phyloP scores from a whole-genome alignment of 2,329 filamentous ascomycete genomes.

The Fusarium begoniae region DNA sequence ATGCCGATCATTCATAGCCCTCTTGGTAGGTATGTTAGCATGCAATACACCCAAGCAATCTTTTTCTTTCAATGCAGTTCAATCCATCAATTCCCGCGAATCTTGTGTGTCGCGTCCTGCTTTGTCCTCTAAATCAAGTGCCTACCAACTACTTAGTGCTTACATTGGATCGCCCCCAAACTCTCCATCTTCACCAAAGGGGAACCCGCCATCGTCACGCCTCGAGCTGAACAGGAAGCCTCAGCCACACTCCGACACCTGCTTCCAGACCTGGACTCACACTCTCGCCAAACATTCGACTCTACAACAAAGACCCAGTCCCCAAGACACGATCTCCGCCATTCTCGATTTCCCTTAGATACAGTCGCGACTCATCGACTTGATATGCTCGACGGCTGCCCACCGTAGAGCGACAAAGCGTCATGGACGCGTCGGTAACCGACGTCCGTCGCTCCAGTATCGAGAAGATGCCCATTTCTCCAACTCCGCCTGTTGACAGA shows the following conservation, averaged over 20 bases:
- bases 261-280: not conserved
- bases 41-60: not conserved
- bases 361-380: constrained; percentile 1
- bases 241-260: constrained; percentile 24
- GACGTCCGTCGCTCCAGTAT: constrained; percentile 47
- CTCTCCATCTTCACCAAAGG: constrained; percentile 8
- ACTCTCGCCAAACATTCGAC: constrained; percentile 12
- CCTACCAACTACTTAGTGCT: constrained; percentile 15
- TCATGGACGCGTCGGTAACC: constrained; percentile 45
- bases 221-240: constrained; percentile 19
- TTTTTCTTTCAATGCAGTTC: not conserved
- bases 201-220: constrained; percentile 26
- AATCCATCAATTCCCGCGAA: not conserved
- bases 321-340: not conserved
- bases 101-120: not conserved
- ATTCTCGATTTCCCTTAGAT: not conserved
- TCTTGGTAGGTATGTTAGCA: not conserved
- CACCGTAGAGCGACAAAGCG: constrained; percentile 39
- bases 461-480: constrained; percentile 45
- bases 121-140: constrained; percentile 9
- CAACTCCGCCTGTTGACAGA: constrained; percentile 58
- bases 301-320: constrained; percentile 9
- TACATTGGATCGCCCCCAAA: constrained; percentile 11
- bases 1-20: constrained; percentile 1
- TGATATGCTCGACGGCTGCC: constrained; percentile 38